These are phyloP conservation scores for Prunus dulcis DNA, from an alignment of 306 rosid species.

Conservation along the genomic window DNA sequence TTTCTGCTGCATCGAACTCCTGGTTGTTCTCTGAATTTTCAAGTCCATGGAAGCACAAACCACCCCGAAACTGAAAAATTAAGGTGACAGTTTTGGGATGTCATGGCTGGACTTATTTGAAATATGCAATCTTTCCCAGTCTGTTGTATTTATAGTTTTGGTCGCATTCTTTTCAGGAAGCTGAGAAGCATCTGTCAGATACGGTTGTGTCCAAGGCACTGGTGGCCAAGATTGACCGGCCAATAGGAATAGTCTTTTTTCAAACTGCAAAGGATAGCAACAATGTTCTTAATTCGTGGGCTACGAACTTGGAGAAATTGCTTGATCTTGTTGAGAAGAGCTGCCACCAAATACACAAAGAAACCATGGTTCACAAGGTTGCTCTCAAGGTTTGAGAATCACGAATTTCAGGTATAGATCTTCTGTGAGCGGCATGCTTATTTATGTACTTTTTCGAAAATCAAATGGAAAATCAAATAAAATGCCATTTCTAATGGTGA, in stretches of 20 bases:
- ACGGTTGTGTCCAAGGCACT: slow-evolving; percentile 97
- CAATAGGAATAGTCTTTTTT: slow-evolving; percentile 75
- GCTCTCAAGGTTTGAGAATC: slow-evolving; percentile 56
- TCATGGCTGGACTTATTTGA: background rate
- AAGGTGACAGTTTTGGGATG: background rate
- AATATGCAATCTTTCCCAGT: background rate
- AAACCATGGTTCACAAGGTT: slow-evolving; percentile 93
- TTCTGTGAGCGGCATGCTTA: background rate
- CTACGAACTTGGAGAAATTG: slow-evolving; percentile 86
- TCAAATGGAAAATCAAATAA: background rate
- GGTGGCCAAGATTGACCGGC: slow-evolving; percentile 91
- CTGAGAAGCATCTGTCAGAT: slow-evolving; percentile 94
- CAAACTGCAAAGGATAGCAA: slow-evolving; percentile 89
- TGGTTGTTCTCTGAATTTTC: no score
- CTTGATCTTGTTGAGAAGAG: slow-evolving; percentile 97
- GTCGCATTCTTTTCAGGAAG: slow-evolving; percentile 50
- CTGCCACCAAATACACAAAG: slow-evolving; percentile 97
- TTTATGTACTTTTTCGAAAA: background rate
- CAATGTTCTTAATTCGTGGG: slow-evolving; percentile 82
- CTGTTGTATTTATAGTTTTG: background rate
- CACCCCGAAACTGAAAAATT: no score
- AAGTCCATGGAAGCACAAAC: no score
- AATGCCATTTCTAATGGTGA: background rate
- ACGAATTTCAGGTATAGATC: slow-evolving; percentile 11
- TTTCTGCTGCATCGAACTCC: no score